phyloP scores from a whole-genome alignment of 371 early-diverging fungal species.

The Mucor saturninus region DNA sequence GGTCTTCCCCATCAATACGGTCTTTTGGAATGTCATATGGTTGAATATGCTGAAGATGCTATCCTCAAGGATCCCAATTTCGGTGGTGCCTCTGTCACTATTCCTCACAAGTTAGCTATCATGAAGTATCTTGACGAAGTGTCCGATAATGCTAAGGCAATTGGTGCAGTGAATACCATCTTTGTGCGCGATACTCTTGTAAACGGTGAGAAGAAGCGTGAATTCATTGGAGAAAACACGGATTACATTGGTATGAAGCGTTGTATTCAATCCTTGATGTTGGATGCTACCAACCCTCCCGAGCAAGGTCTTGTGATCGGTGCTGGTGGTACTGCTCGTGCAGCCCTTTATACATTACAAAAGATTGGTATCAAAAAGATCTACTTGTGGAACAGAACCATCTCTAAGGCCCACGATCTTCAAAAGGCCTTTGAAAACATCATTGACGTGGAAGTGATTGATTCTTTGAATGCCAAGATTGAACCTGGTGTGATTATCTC shows the following conservation, averaged over 20 bases:
- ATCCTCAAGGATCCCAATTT: constrained; percentile 68
- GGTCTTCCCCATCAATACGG: constrained; percentile 86
- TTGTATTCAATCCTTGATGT: constrained; percentile 62
- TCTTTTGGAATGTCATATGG: constrained; percentile 73
- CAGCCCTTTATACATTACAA: constrained; percentile 88
- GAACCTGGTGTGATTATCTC: constrained; percentile 66
- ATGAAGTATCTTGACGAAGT: constrained; percentile 74
- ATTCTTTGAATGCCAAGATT: constrained; percentile 40
- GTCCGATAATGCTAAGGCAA: constrained; percentile 76
- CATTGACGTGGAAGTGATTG: constrained; percentile 52
- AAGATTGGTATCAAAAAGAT: constrained; percentile 72
- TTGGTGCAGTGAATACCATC: constrained; percentile 96
- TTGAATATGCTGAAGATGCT: constrained; percentile 64
- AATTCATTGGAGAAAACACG: constrained; percentile 89
- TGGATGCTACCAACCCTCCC: constrained; percentile 42
- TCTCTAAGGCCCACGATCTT: constrained; percentile 73
- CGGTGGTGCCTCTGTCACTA: constrained; percentile 96
- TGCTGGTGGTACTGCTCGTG: constrained; percentile 96
- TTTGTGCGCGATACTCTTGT: constrained; percentile 51
- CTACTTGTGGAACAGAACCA: constrained; percentile 89
- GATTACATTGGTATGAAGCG: constrained; percentile 91
- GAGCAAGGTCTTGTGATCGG: constrained; percentile 84
- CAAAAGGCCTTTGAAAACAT: constrained; percentile 66
- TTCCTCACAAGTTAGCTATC: constrained; percentile 90
- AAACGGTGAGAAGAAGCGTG: constrained; percentile 46